Percentiles rank a stretch among this genome's conserved stretches.
These are phyloP conservation scores for Chlamydomonas schloesseri DNA, from an alignment of 139 green algal species.

Conservation along the genomic window DNA sequence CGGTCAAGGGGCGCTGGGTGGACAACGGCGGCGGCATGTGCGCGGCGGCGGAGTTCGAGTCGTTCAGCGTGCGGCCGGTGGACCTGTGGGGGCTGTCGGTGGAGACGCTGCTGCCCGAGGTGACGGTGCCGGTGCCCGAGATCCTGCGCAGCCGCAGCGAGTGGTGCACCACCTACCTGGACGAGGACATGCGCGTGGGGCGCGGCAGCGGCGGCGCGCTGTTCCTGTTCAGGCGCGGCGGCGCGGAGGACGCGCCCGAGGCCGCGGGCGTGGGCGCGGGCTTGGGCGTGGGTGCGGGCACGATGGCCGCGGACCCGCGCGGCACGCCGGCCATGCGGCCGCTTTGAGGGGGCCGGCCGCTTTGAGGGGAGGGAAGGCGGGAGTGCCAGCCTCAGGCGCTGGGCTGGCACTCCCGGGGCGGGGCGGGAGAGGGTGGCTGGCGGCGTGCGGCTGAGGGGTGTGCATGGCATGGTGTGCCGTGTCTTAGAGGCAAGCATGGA, in stretches of 20 bases:
- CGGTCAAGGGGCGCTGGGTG: constrained; percentile 41
- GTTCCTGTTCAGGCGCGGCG: constrained; percentile 40
- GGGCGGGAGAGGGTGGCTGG: no score
- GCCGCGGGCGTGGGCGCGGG: no score
- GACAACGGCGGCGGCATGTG: constrained; percentile 52
- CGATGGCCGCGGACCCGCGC: not conserved
- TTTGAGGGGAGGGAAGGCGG: no score
- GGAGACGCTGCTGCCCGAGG: constrained; percentile 40
- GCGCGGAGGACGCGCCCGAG: not conserved
- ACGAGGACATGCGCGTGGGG: constrained; percentile 38
- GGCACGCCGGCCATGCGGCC: not conserved
- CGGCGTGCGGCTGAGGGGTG: no score
- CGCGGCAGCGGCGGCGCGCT: constrained; percentile 17
- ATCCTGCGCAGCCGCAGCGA: constrained; percentile 34
- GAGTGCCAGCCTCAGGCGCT: no score
- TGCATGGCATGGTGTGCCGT: not conserved
- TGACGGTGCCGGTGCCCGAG: constrained; percentile 38
- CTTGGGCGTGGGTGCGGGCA: not conserved
- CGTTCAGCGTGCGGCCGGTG: constrained; percentile 46
- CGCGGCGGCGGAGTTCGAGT: constrained; percentile 44
- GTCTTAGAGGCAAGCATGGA: not conserved
- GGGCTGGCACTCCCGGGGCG: no score
- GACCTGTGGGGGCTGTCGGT: constrained; percentile 46
- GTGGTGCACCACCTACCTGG: constrained; percentile 54
- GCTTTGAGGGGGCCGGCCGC: no score